Evolutionary conservation across 257 asterid genomes (phyloP), one percentile per base, ranked within the genome.

Genomic region (Nicotiana benthamiana): DNA sequence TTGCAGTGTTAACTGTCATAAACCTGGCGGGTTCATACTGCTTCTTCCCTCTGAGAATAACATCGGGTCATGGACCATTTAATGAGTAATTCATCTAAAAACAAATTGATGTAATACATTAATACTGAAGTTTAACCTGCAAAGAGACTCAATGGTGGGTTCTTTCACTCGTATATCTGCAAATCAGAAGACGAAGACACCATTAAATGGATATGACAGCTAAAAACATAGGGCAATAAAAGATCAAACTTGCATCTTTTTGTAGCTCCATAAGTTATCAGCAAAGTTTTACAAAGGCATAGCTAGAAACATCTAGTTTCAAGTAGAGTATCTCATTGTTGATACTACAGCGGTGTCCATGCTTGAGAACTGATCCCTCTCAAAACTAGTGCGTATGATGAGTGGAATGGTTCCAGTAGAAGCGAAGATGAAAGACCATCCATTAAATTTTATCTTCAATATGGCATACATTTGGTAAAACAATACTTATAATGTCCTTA

Each of bases 91-190:
- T 60, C 66, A 17, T 16, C 68, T 64, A 65, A 7, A 4, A 67
- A 6, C 20, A 17, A 26, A 67, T 13, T 34, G 53, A 48, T 48
- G 9, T 57, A n/a, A 79, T 32, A 32, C 40, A 54, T 7, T 57
- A n/a, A 79, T 32, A 32, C 48, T 64, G 60, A 52, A 63, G n/a
- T 79, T 89, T 80, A 27, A 93, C 95, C 98, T 96, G 93, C 97
- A 90, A 85, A 94, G 83, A 72, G 98, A 90, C 90, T 96, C 98
- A 24, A 94, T 83, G 26, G 94, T 80, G 46, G 97, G 99, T 80
- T 92, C 98, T 83, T 92, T 96, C 84, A 94, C 98, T 68, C 89
- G 85, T 79, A 95, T 92, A 90, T 95, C 98, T 95, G 88, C 88
- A 86, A 79, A 79, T 34, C 77, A 5, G 40, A 81, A 67, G 66